These are phyloP conservation scores for Gracilaria domingensis DNA, from an alignment of 23 red algal species.

Conservation along the genomic window DNA sequence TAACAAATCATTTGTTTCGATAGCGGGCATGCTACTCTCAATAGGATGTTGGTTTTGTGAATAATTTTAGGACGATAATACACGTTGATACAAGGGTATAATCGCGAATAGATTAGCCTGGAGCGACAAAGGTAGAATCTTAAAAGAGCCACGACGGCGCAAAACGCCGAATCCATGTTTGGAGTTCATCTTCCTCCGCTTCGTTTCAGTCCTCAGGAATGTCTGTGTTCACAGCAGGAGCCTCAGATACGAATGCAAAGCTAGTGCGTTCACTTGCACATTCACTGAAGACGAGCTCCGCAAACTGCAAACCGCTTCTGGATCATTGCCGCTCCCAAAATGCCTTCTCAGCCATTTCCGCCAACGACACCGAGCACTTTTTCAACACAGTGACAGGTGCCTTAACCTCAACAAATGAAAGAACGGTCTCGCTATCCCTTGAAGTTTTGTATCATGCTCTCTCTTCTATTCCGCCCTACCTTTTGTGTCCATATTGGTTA, in stretches of 20 bases:
- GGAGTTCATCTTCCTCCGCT: not conserved
- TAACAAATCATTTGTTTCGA: no score
- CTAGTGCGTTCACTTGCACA: slow-evolving; percentile 8
- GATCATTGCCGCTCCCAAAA: slow-evolving; percentile 10
- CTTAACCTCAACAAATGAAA: not conserved
- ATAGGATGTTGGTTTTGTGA: not conserved
- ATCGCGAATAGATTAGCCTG: no score
- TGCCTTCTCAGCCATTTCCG: not conserved
- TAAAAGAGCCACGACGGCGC: not conserved
- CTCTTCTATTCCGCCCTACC: not conserved
- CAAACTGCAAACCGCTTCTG: slow-evolving; percentile 17
- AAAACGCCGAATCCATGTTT: not conserved
- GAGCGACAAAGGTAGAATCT: not conserved
- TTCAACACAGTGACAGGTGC: not conserved
- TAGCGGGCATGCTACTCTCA: not conserved
- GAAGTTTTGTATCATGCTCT: not conserved
- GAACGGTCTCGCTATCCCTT: not conserved
- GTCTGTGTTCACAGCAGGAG: slow-evolving; percentile 1
- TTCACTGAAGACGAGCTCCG: slow-evolving; percentile 1
- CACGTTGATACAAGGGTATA: no score
- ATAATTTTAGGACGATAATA: no score
- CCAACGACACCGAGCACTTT: not conserved
- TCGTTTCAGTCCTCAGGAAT: not conserved
- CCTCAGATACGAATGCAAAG: not conserved
- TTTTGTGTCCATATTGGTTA: not conserved